Evolutionary conservation across 208 protist genomes (phyloP).

Genomic region (Wallacemonas sp.): DNA sequence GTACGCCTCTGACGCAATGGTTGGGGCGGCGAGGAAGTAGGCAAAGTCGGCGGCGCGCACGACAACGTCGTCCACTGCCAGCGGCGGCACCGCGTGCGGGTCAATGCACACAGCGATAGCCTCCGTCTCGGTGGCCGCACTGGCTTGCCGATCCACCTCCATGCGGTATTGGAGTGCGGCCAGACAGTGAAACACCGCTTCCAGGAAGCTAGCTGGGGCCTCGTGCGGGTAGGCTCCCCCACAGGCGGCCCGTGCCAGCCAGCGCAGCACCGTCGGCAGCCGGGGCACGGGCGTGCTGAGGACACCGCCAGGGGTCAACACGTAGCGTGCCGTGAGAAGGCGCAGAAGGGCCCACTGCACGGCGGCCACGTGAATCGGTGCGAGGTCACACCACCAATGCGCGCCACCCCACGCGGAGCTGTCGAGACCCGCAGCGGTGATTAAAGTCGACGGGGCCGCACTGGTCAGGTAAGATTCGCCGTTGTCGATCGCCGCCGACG

Average conservation of each 20-base stretch:
- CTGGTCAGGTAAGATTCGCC: constrained; percentile 1
- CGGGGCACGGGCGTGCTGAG: constrained; percentile 20
- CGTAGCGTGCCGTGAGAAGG: constrained; percentile 36
- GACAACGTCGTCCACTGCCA: constrained; percentile 13
- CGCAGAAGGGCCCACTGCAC: constrained; percentile 23
- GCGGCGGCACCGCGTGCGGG: neutral
- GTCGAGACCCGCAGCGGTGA: neutral
- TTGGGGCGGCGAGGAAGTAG: constrained; percentile 7
- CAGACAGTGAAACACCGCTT: constrained; percentile 53
- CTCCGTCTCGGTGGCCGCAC: neutral
- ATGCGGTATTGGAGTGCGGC: constrained; percentile 34
- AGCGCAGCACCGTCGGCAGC: constrained; percentile 38
- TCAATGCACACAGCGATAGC: neutral
- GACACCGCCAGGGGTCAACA: constrained; percentile 24
- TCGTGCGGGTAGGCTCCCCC: constrained; percentile 5
- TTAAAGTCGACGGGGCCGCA: neutral
- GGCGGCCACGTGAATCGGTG: neutral
- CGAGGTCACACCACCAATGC: constrained; percentile 27
- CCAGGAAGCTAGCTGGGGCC: constrained; percentile 21
- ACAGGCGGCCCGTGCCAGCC: constrained; percentile 15
- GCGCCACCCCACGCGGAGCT: constrained; percentile 19
- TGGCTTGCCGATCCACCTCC: constrained; percentile 6
- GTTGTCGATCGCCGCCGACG: constrained; percentile 1
- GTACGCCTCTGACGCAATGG: neutral
- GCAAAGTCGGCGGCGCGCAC: constrained; percentile 20